Evolutionary conservation across 2,329 filamentous ascomycete genomes (phyloP).

Genomic region (Apiospora rasikravindrae): DNA sequence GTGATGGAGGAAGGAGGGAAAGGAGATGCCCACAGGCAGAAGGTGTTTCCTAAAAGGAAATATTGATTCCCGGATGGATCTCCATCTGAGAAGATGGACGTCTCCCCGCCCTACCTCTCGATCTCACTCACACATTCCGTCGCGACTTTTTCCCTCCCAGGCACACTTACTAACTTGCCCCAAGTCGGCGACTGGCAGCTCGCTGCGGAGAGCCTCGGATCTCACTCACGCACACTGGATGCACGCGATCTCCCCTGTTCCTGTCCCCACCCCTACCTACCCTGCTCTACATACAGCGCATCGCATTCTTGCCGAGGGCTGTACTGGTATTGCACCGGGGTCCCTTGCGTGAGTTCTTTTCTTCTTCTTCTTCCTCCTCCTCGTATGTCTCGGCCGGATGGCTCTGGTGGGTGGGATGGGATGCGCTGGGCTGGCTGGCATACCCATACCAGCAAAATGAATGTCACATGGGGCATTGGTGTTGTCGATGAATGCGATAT

Average conservation of each 20-base stretch:
- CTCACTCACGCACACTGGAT: not conserved
- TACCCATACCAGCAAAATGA: not conserved
- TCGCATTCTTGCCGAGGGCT: not conserved
- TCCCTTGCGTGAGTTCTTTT: not conserved
- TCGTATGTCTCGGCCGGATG: conserved; percentile 7
- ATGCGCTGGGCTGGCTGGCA: not conserved
- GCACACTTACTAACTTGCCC: not conserved
- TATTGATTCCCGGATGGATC: not conserved
- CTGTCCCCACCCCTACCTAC: not conserved
- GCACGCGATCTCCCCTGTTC: conserved; percentile 13
- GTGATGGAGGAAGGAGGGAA: not conserved
- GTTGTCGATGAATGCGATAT: not conserved
- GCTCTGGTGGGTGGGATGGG: not conserved
- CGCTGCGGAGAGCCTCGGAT: conserved; percentile 1
- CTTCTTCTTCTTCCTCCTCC: not conserved
- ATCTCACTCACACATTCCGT: not conserved
- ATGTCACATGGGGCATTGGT: not conserved
- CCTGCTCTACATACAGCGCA: not conserved
- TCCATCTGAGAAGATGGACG: not conserved
- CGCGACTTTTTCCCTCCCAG: not conserved
- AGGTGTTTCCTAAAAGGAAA: not conserved
- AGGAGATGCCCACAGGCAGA: not conserved
- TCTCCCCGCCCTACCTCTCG: not conserved
- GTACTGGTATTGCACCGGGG: not conserved
- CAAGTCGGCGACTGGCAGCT: not conserved